These are phyloP conservation scores for Penicillium crystallinum DNA, from an alignment of 495 filamentous ascomycete species.

Conservation along the genomic window DNA sequence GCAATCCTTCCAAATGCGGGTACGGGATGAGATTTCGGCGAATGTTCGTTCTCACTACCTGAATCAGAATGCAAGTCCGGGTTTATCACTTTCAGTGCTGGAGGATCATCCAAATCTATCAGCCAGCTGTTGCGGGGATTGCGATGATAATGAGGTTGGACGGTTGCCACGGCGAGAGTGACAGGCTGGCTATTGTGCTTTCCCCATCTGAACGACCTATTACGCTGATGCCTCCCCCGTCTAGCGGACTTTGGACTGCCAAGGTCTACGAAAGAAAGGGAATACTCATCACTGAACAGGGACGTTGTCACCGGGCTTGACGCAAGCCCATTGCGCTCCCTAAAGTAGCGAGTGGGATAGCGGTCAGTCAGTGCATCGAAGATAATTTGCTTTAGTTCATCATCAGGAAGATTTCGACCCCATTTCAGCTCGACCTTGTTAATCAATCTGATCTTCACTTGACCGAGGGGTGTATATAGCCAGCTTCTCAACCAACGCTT, in stretches of 20 bases:
- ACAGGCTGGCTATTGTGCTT: not conserved
- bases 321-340: not conserved
- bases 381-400: not conserved
- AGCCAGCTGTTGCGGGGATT: not conserved
- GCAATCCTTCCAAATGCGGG: not conserved
- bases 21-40: too few relatives aligned
- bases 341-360: not conserved
- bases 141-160: not conserved
- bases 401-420: not conserved
- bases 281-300: not conserved
- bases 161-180: not conserved
- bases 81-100: not conserved
- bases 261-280: not conserved
- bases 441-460: not conserved
- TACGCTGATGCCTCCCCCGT: not conserved
- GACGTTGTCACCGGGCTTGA: not conserved
- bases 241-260: not conserved
- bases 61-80: not conserved
- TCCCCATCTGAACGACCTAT: not conserved
- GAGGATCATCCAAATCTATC: not conserved
- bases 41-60: not conserved
- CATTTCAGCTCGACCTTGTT: not conserved
- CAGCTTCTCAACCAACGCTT: slow-evolving; percentile 1
- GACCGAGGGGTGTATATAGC: not conserved
- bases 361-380: not conserved